These are phyloP conservation scores for Simplicillium sp. DNA, from an alignment of 2,329 filamentous ascomycete genomes.

Conservation along the genomic window DNA sequence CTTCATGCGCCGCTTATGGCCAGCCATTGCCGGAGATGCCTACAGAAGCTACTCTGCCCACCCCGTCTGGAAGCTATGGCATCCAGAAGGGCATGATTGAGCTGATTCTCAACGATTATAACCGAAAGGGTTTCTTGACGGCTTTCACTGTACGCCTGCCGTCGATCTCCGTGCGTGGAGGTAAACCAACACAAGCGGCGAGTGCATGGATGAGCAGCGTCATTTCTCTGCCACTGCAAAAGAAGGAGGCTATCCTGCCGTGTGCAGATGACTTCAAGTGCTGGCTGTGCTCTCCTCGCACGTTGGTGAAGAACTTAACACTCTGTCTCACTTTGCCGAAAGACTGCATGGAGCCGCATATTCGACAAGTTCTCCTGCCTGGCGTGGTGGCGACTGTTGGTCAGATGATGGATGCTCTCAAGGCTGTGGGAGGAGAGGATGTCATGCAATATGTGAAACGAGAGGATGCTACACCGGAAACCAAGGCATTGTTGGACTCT, in stretches of 20 bases:
- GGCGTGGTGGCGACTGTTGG: constrained; percentile 42
- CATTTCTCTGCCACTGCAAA: constrained; percentile 42
- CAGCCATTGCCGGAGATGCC: constrained; percentile 36
- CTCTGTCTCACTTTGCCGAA: constrained; percentile 19
- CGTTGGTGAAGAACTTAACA: constrained; percentile 37
- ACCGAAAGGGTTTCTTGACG: constrained; percentile 43
- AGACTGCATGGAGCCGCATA: constrained; percentile 6
- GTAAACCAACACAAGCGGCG: constrained; percentile 47
- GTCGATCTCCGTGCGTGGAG: constrained; percentile 49
- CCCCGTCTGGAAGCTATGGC: constrained; percentile 48
- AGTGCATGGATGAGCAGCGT: constrained; percentile 51
- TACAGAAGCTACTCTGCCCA: constrained; percentile 31
- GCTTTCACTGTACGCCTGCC: constrained; percentile 47
- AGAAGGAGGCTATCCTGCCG: constrained; percentile 35
- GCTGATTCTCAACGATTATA: constrained; percentile 14
- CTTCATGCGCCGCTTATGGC: constrained; percentile 50
- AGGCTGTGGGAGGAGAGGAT: constrained; percentile 35
- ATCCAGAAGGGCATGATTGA: constrained; percentile 52
- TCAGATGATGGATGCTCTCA: constrained; percentile 41
- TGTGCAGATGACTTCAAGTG: constrained; percentile 33
- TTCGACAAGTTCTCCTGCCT: constrained; percentile 40
- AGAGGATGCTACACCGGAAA: constrained; percentile 34
- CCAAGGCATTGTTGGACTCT: constrained; percentile 39
- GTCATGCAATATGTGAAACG: constrained; percentile 29
- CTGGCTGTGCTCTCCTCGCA: constrained; percentile 43